phyloP scores from a whole-genome alignment of 495 filamentous ascomycete species.

The Cercophora sp. region DNA sequence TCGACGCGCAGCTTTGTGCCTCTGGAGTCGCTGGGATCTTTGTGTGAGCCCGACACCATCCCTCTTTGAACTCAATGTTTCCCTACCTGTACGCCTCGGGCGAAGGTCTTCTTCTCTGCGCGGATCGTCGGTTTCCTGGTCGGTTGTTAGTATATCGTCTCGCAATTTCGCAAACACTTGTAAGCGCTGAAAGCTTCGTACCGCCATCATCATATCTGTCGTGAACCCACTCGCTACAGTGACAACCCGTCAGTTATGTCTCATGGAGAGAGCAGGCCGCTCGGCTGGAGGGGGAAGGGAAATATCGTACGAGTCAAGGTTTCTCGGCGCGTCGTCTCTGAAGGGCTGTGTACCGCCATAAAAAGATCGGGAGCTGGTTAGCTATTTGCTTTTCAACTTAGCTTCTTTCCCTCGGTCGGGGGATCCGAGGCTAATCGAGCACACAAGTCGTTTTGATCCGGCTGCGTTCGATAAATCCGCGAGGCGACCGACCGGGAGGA shows the following conservation, averaged over 20 bases:
- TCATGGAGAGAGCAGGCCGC: too few species aligned
- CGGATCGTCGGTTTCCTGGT: slow-evolving; percentile 28
- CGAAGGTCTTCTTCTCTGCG: slow-evolving; percentile 40
- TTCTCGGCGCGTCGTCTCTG: slow-evolving; percentile 46
- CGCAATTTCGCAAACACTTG: too few species aligned
- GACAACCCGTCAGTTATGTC: slow-evolving; percentile 8
- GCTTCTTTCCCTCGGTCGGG: slow-evolving; percentile 25
- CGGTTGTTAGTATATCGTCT: too few species aligned
- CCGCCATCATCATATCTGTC: slow-evolving; percentile 73
- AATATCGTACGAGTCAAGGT: slow-evolving; percentile 50
- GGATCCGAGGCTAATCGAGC: slow-evolving; percentile 31
- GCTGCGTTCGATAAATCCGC: slow-evolving; percentile 29
- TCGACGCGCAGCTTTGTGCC: slow-evolving; percentile 79
- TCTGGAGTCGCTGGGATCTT: slow-evolving; percentile 42
- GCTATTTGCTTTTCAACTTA: slow-evolving; percentile 26
- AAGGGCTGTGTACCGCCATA: slow-evolving; percentile 42
- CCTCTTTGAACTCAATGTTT: too few species aligned
- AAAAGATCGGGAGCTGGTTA: slow-evolving; percentile 30
- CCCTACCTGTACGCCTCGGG: slow-evolving; percentile 51
- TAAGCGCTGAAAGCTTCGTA: too few species aligned
- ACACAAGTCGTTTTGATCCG: slow-evolving; percentile 23
- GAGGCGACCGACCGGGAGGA: slow-evolving; percentile 22
- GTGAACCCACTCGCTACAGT: slow-evolving; percentile 79
- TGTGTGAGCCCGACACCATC: too few species aligned
- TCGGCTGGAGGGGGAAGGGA: slow-evolving; percentile 4